A percentile compares a stretch with the other conserved stretches of the same genome.
Evolutionary conservation across 768 basidiomycete species (phyloP).

Genomic region (Suillus hirtellus): DNA sequence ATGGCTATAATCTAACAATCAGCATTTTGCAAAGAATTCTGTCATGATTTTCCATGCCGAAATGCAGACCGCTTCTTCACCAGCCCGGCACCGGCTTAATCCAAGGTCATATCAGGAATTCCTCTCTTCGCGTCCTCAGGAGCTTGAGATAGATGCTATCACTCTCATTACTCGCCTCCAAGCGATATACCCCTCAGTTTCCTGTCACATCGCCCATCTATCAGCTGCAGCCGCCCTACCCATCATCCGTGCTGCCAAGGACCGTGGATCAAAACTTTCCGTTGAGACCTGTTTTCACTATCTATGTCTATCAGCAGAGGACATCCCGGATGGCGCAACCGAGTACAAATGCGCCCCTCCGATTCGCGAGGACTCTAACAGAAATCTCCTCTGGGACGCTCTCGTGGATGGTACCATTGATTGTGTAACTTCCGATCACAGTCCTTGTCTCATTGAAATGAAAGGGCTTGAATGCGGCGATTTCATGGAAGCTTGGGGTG

Average conservation of each 20-base stretch:
- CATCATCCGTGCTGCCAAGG: constrained; percentile 66
- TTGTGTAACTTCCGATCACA: constrained; percentile 94
- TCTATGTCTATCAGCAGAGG: constrained; percentile 70
- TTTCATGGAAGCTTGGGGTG: constrained; percentile 93
- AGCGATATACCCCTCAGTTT: constrained; percentile 59
- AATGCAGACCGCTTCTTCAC: constrained; percentile 45
- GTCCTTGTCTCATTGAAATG: constrained; percentile 80
- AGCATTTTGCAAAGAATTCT: constrained; percentile 56
- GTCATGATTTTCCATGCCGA: constrained; percentile 94
- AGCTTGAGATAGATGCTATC: constrained; percentile 82
- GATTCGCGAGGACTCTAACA: constrained; percentile 73
- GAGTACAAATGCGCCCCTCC: constrained; percentile 98
- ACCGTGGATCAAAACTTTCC: constrained; percentile 67
- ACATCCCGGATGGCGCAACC: constrained; percentile 73
- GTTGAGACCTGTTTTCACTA: constrained; percentile 99
- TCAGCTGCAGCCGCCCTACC: constrained; percentile 84
- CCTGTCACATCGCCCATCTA: constrained; percentile 96
- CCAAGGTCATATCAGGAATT: constrained; percentile 74
- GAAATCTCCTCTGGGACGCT: constrained; percentile 79
- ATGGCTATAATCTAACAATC: constrained; percentile 11
- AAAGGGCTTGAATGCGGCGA: constrained; percentile 79
- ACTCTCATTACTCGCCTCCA: constrained; percentile 70
- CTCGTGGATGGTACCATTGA: constrained; percentile 83
- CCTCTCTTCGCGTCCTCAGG: constrained; percentile 81
- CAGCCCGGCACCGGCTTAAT: constrained; percentile 33